Evolutionary conservation across 306 rosid species (phyloP).

Genomic region (Sicyos edulis): DNA sequence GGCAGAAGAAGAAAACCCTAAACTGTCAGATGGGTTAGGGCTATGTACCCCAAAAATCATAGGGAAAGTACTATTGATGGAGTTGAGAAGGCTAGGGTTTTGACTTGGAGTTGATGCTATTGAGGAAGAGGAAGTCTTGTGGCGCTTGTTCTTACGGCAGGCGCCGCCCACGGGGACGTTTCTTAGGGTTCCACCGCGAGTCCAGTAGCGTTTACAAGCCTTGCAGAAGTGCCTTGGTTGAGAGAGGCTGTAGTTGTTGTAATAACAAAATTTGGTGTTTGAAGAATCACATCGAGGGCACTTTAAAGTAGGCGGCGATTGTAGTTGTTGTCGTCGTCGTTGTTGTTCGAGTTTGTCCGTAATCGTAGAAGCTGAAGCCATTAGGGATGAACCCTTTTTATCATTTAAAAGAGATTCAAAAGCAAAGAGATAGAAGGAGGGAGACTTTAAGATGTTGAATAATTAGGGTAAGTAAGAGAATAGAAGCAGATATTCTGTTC

Average conservation of each 20-base stretch:
- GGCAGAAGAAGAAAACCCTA: conserved; percentile 50
- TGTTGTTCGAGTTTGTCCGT: conserved; percentile 58
- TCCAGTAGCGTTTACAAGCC: conserved; percentile 97
- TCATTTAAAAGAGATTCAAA: conserved; percentile 42
- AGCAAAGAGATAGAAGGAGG: not conserved
- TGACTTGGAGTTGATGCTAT: conserved; percentile 23
- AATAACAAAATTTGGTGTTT: conserved; percentile 90
- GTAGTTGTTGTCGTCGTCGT: conserved; percentile 19
- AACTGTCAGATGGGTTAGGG: conserved; percentile 34
- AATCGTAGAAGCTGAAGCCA: conserved; percentile 44
- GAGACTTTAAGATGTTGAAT: conserved; percentile 29
- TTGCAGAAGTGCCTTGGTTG: conserved; percentile 96
- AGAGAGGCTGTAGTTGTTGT: conserved; percentile 90
- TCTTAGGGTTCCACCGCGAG: conserved; percentile 85
- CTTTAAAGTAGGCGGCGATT: conserved; percentile 38
- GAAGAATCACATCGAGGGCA: conserved; percentile 35
- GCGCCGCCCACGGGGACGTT: conserved; percentile 96
- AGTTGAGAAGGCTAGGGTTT: not conserved
- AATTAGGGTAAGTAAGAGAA: conserved; percentile 51
- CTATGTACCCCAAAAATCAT: conserved; percentile 46
- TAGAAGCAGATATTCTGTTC: conserved; percentile 37
- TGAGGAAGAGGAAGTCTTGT: conserved; percentile 40
- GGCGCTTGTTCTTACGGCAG: conserved; percentile 75
- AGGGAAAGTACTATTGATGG: conserved; percentile 13
- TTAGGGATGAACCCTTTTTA: conserved; percentile 28